Conservation (phyloP, 495 filamentous ascomycete species). For the Umbilicaria muhlenbergii region DNA sequence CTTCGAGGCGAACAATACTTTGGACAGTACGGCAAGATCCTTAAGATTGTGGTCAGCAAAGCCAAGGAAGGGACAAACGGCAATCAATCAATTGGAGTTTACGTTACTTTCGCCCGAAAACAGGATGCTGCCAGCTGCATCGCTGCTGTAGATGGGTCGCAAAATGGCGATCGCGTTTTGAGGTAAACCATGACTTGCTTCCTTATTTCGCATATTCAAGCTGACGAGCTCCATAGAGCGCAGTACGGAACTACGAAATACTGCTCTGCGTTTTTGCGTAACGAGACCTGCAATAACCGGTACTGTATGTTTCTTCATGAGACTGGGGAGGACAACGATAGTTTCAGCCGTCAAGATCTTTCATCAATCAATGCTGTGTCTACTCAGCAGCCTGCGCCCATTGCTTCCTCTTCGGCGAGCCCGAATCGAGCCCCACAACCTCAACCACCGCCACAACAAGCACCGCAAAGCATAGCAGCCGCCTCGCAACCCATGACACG, state of each 20-base stretch:
- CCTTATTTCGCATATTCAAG: too few species aligned
- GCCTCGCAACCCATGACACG: conserved; percentile 58
- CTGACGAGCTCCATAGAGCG: conserved; percentile 34
- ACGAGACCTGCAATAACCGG: conserved; percentile 82
- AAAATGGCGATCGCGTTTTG: conserved; percentile 74
- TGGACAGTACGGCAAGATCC: conserved; percentile 95
- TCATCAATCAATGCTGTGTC: conserved; percentile 87
- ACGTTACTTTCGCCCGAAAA: conserved; percentile 86
- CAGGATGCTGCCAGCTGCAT: conserved; percentile 83
- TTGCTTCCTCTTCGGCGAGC: conserved; percentile 10
- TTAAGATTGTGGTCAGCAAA: conserved; percentile 98
- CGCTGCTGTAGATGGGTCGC: conserved; percentile 74
- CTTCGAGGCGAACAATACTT: conserved; percentile 84
- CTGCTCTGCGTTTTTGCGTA: conserved; percentile 89
- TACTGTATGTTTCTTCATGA: conserved; percentile 98
- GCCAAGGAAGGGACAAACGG: conserved; percentile 60
- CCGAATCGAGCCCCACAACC: conserved; percentile 19
- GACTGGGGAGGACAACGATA: conserved; percentile 90
- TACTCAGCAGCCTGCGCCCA: conserved; percentile 50
- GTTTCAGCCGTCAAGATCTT: conserved; percentile 85
- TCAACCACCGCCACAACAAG: conserved; percentile 32
- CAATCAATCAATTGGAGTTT: conserved; percentile 77
- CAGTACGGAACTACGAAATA: conserved; percentile 98
- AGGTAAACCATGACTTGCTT: conserved; percentile 25
- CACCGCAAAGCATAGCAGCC: conserved; percentile 25